A percentile compares a stretch with the other conserved stretches of the same genome.
phyloP scores from a whole-genome alignment of 441 rosid species.

The Eruca vesicaria region DNA sequence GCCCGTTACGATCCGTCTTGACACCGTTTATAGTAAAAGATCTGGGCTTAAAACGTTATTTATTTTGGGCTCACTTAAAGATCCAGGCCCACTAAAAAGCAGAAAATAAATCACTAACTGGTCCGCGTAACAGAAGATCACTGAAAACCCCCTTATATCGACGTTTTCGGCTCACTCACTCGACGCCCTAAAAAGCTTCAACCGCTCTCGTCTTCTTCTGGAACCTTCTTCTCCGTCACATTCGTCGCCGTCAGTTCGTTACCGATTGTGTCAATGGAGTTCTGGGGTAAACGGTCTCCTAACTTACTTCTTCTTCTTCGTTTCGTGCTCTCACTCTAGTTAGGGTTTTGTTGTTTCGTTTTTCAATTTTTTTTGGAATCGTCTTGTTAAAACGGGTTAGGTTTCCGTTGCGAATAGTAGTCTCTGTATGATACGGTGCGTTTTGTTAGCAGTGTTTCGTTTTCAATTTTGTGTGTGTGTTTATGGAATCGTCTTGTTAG shows the following conservation, averaged over 20 bases:
- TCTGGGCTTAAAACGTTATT: not conserved
- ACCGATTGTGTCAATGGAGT: constrained; percentile 41
- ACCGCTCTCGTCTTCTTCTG: constrained; percentile 20
- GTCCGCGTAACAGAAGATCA: constrained; percentile 26
- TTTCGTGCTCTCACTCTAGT: not conserved
- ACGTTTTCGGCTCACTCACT: not conserved
- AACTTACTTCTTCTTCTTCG: not conserved
- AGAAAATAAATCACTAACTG: not conserved
- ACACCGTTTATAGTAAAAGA: not conserved
- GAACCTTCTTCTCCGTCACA: constrained; percentile 20
- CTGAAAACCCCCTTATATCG: not conserved
- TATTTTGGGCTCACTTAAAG: not conserved
- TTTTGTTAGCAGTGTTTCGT: too few species aligned
- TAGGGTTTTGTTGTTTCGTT: not conserved
- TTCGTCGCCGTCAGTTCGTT: constrained; percentile 17
- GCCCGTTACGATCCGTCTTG: not conserved
- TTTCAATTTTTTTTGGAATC: constrained; percentile 18
- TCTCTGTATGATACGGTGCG: too few species aligned
- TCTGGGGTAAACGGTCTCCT: constrained; percentile 48
- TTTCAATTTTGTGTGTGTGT: too few species aligned
- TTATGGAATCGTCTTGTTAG: constrained; percentile 3
- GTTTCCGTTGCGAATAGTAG: not conserved
- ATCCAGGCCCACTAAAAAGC: not conserved
- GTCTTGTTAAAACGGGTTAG: not conserved
- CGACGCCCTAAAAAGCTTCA: constrained; percentile 16